Conservation (phyloP, 2,329 filamentous ascomycete genomes). For the Lasiodiplodia sp. region DNA sequence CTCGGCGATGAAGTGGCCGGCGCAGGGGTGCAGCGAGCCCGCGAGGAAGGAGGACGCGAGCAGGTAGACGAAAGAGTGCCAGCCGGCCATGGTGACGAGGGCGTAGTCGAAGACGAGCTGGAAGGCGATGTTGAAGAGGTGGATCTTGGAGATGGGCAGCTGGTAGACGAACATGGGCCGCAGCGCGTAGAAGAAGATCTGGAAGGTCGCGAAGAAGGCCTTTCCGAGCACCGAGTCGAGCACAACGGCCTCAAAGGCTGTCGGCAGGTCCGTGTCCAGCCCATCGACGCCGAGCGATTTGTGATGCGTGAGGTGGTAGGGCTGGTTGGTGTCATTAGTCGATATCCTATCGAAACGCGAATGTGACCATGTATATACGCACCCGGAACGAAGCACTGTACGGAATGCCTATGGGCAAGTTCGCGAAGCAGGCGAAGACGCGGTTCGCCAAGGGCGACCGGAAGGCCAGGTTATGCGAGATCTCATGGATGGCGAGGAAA, state of each 20-base stretch:
- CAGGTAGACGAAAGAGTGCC: slow-evolving; percentile 77
- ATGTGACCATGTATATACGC: slow-evolving; percentile 43
- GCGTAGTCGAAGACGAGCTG: slow-evolving; percentile 81
- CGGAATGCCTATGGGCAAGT: slow-evolving; percentile 92
- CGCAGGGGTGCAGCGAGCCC: slow-evolving; percentile 90
- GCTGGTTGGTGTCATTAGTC: slow-evolving; percentile 57
- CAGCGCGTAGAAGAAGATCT: slow-evolving; percentile 98
- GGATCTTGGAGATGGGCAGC: slow-evolving; percentile 84
- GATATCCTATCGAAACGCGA: not conserved
- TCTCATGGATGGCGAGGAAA: slow-evolving; percentile 98
- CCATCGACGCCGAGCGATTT: slow-evolving; percentile 97
- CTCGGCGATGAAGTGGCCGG: slow-evolving; percentile 98
- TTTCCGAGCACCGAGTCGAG: slow-evolving; percentile 96
- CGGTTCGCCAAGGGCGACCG: slow-evolving; percentile 80
- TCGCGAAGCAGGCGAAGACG: slow-evolving; percentile 88
- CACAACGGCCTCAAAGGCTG: slow-evolving; percentile 87
- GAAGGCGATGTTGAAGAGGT: slow-evolving; percentile 78
- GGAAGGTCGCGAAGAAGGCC: slow-evolving; percentile 98
- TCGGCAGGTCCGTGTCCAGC: slow-evolving; percentile 94
- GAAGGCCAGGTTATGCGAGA: slow-evolving; percentile 97
- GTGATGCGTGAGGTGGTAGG: slow-evolving; percentile 98
- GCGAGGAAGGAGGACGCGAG: slow-evolving; percentile 91
- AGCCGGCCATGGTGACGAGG: slow-evolving; percentile 67
- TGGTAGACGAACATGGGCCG: slow-evolving; percentile 94
- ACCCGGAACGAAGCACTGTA: slow-evolving; percentile 96